phyloP scores from a whole-genome alignment of 495 filamentous ascomycete species.

The Margaritispora aquatica region DNA sequence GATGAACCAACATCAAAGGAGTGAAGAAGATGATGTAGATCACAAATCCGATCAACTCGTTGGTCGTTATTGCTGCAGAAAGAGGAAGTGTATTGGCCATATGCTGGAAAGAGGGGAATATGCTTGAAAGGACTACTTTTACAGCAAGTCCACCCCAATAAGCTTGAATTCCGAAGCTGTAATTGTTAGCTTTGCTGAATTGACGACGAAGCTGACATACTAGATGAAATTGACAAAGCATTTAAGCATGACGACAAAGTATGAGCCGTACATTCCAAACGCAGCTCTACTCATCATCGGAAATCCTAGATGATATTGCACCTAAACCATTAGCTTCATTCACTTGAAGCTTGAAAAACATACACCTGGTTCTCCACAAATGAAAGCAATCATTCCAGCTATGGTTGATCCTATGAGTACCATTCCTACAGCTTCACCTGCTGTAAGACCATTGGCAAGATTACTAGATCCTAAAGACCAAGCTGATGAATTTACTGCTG shows the following conservation, averaged over 20 bases:
- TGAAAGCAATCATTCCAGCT: background rate
- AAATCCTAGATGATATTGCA: background rate
- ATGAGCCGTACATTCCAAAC: background rate
- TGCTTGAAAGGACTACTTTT: background rate
- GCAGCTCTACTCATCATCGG: background rate
- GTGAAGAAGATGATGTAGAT: background rate
- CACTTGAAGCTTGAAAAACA: background rate
- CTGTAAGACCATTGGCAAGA: background rate
- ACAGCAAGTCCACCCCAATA: background rate
- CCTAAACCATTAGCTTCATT: background rate
- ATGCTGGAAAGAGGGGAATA: background rate
- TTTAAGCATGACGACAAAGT: background rate
- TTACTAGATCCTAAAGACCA: background rate
- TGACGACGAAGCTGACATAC: background rate
- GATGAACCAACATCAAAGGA: background rate
- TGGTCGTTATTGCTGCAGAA: background rate
- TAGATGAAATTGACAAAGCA: background rate
- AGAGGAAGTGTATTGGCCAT: background rate
- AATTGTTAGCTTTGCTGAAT: background rate
- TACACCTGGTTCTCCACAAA: background rate
- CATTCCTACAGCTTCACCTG: background rate
- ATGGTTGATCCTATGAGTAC: background rate
- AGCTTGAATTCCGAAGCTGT: background rate
- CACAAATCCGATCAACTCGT: background rate
- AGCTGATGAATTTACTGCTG: background rate